These are phyloP conservation scores for Phytophthora ohioensis DNA, from an alignment of 352 stramenopile species.

Conservation along the genomic window DNA sequence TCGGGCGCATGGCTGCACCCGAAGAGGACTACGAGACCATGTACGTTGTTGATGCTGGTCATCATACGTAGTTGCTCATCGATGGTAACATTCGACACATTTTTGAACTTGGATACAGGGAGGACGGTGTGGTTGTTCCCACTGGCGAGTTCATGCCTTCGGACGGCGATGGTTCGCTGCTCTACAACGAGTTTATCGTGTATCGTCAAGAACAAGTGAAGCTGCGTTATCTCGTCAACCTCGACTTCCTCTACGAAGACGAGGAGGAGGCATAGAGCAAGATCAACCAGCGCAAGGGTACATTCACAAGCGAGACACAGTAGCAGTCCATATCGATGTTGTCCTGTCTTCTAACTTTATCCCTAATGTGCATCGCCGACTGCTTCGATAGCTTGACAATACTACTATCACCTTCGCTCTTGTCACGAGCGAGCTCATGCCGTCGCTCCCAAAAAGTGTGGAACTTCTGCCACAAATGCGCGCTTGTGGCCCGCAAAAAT, in stretches of 20 bases:
- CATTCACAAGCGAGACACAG: slow-evolving; percentile 25
- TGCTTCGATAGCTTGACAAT: slow-evolving; percentile 37
- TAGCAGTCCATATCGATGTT: slow-evolving; percentile 38
- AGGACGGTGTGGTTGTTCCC: slow-evolving; percentile 63
- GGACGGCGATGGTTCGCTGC: slow-evolving; percentile 55
- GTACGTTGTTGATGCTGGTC: slow-evolving; percentile 23
- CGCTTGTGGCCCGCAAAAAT: slow-evolving; percentile 23
- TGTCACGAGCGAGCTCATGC: slow-evolving; percentile 24
- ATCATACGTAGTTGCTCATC: not conserved
- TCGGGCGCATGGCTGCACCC: slow-evolving; percentile 64
- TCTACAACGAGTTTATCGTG: slow-evolving; percentile 85
- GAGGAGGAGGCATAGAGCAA: slow-evolving; percentile 22
- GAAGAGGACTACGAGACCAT: slow-evolving; percentile 56
- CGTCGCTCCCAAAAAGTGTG: slow-evolving; percentile 28
- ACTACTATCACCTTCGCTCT: slow-evolving; percentile 25
- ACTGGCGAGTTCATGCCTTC: slow-evolving; percentile 63
- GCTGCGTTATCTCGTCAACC: slow-evolving; percentile 65
- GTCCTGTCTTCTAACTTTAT: slow-evolving; percentile 55
- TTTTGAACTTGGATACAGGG: slow-evolving; percentile 26
- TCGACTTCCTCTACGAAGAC: slow-evolving; percentile 61
- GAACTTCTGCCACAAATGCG: slow-evolving; percentile 22
- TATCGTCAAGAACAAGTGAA: slow-evolving; percentile 76
- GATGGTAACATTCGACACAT: not conserved
- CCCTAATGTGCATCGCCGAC: slow-evolving; percentile 45
- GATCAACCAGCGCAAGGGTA: slow-evolving; percentile 3